phyloP scores from a whole-genome alignment of 306 rosid genomes.

The Clitoria ternatea region DNA sequence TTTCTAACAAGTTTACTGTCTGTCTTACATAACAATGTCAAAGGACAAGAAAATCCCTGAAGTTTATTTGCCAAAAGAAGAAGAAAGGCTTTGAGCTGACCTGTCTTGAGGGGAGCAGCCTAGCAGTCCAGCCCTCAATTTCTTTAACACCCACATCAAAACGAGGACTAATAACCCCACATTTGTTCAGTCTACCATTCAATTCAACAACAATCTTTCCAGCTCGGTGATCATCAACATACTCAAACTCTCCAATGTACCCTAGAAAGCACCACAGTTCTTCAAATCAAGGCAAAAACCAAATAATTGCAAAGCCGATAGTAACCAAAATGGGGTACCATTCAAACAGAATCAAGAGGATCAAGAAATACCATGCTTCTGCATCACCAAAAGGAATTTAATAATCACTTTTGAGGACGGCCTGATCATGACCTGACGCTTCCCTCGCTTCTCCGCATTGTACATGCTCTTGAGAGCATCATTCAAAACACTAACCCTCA shows the following conservation, averaged over 20 bases:
- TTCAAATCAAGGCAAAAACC: not conserved
- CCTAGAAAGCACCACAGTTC: not conserved
- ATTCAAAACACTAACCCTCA: conserved; percentile 44
- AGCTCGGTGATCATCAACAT: conserved; percentile 41
- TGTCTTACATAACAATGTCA: too few relatives aligned
- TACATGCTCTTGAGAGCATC: conserved; percentile 49
- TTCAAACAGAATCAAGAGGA: not conserved
- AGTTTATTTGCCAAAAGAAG: too few relatives aligned
- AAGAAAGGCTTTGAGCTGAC: not conserved
- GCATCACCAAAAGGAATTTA: conserved; percentile 40
- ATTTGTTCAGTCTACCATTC: conserved; percentile 38
- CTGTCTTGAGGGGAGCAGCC: conserved; percentile 36
- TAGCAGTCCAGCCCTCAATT: conserved; percentile 41
- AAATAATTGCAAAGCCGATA: not conserved
- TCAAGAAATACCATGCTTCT: conserved; percentile 33
- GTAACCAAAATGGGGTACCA: not conserved
- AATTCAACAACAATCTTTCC: conserved; percentile 41
- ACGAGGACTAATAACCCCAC: conserved; percentile 44
- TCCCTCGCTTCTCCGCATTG: conserved; percentile 42
- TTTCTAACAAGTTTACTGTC: not conserved
- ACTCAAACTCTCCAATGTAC: conserved; percentile 44
- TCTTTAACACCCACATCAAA: conserved; percentile 42
- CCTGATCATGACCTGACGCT: conserved; percentile 43
- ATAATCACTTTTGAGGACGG: conserved; percentile 42
- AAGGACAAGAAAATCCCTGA: too few relatives aligned